Base-by-base conservation (phyloP, 2,329 filamentous ascomycete species). In the Nemania abortiva region DNA sequence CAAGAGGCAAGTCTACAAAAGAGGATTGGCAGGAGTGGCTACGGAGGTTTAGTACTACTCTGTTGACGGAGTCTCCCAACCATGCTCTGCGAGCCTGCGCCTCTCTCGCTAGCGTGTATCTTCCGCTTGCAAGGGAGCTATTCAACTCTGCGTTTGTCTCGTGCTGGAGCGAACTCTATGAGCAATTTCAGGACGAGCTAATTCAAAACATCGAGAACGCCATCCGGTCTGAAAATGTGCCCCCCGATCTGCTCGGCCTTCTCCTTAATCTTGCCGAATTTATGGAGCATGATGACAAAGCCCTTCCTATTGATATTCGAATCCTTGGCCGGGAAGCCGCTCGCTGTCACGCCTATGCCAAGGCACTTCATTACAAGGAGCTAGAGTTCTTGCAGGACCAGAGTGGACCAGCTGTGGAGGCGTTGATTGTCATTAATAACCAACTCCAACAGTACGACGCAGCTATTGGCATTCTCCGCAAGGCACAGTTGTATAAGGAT, bases 1-100 rank as follows among this genome's bases (percentile, higher is more conserved):
- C 97, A 0, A 94, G 92, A 68, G 94, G 97, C 69, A 98, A 98
- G 78, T 98, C 95, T 0, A 99, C 96, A 10, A 94, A 95, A 76
- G 96, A 99, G 78, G 96, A 99, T 81, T 99, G 96, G 96, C 93
- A 97, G 76, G 96, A 99, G 80, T 99, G 96, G 96, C 94, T 99
- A 81, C 90, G 97, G 70, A 89, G 95, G 31, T 97, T 99, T 82
- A 98, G 95, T 78, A 95, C 97, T 39, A 97, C 97, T 65, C 86
- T 99, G 7, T 86, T 99, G 53, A 93, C 95, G 70, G 97, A 99
- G 79, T 98, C 95, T 1, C 97, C 96, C 2, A 97, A 98, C 73
- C 96, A 98, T 77, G 95, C 97, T 9, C 86, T 99, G 1, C 89
- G 96, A 72, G 96, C 96, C 52, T 99, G 97, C 79, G 96, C 95